Evolutionary conservation across 108 stramenopile species (phyloP), one percentile per base, ranked within the genome.

Genomic region (Hondaea fermentalgiana): DNA sequence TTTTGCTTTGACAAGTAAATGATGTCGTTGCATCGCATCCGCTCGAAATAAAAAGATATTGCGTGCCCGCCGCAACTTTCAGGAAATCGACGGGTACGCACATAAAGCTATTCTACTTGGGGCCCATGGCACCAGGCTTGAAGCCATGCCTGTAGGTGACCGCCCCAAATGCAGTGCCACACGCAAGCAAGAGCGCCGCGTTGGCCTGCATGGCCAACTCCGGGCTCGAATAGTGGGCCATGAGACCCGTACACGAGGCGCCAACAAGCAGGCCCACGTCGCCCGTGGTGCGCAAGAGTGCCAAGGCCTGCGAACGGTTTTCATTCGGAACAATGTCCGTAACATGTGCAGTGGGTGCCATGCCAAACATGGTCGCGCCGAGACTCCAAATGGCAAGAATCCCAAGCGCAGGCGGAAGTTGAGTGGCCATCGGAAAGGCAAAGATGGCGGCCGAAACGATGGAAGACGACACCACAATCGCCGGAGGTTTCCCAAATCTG

Each of bases 241-340:
- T 10, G 49, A 83, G 28, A 17, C 76, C 76, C 19, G 76, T 83
- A 17, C 45, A 83, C 23, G 49, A 53, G 19, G 87, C 72, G 44
- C 89, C 89, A 6, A 44, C 5, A 17, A 89, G 72, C 5, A 89
- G 83, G 14, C 89, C 89, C 12, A 89, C 89, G 45, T 89, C 89
- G 16, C 89, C 89, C 17, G 49, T 58, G 16, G 60, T 76, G 57
- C 89, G 89, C 72, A 89, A 35, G 57, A 76, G 57, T 6, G 72
- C 83, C 6, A 87, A 19, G 5, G 44, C 72, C 58, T 44, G 72
- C 28, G 83, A 29, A 5, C 83, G 72, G 45, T 89, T 43, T 6
- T 72, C 47, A 17, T 76, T 57, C 6, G 55, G 44, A 5, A 55
- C 51, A 69, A 76, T 44, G 59, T 89, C 60, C n/a, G 57, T 60